Conservation (phyloP, 345 rosid genomes). For the Aegle marmelos region DNA sequence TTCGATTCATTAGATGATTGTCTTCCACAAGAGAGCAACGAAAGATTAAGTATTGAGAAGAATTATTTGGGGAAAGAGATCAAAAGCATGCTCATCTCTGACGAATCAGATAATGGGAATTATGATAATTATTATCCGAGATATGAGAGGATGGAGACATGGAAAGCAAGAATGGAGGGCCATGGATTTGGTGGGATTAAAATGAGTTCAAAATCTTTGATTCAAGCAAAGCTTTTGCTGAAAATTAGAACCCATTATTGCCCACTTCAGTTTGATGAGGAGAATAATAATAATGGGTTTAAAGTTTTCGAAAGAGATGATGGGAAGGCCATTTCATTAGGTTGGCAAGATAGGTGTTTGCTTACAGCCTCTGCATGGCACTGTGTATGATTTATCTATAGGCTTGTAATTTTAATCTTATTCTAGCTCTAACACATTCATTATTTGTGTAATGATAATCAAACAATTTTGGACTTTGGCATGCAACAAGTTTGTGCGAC, state of each 20-base stretch:
- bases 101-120: slow-evolving; percentile 8
- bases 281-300: slow-evolving; percentile 37
- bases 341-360: slow-evolving; percentile 64
- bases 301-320: slow-evolving; percentile 53
- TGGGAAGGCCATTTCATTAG: slow-evolving; percentile 47
- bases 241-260: slow-evolving; percentile 48
- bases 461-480: not conserved
- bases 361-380: slow-evolving; percentile 64
- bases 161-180: slow-evolving; percentile 63
- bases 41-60: slow-evolving; percentile 59
- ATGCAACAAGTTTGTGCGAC: not conserved
- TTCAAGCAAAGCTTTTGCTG: slow-evolving; percentile 63
- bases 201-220: slow-evolving; percentile 53
- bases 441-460: slow-evolving; percentile 2
- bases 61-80: slow-evolving; percentile 60
- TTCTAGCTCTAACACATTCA: slow-evolving; percentile 23
- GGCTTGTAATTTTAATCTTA: not conserved
- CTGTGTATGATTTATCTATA: slow-evolving; percentile 28
- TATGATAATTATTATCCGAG: slow-evolving; percentile 6
- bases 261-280: slow-evolving; percentile 50
- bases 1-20: slow-evolving; percentile 68
- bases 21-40: slow-evolving; percentile 48
- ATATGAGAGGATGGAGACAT: slow-evolving; percentile 52
- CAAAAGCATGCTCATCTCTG: slow-evolving; percentile 44
- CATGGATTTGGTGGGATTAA: slow-evolving; percentile 52